Percentiles rank a stretch among this genome's conserved stretches.
Evolutionary conservation across 805 yeast species (phyloP).

Genomic region (Metschnikowia rubicola): DNA sequence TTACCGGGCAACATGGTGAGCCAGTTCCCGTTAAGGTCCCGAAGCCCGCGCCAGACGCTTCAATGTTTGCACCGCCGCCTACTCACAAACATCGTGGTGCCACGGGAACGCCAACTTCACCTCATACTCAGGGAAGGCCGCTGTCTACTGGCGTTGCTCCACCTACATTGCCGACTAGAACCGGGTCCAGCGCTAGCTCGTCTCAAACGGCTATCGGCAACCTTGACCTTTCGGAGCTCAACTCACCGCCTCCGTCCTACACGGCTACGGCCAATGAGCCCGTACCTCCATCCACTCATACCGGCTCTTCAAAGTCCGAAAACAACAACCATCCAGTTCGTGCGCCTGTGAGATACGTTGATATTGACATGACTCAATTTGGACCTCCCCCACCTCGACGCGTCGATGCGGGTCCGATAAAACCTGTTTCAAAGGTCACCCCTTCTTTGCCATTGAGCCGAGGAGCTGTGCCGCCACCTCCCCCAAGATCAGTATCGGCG

Average conservation of each 20-base stretch:
- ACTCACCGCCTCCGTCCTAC: constrained; percentile 5
- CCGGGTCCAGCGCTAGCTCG: constrained; percentile 1
- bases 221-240: neutral
- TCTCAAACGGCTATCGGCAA: neutral
- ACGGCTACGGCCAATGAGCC: neutral
- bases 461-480: constrained; percentile 6
- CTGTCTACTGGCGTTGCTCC: neutral
- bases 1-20: neutral
- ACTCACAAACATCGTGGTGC: constrained; percentile 23
- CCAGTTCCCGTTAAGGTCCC: neutral
- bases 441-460: neutral
- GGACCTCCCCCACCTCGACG: constrained; percentile 48
- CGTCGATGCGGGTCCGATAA: neutral
- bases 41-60: constrained; percentile 28
- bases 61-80: constrained; percentile 42
- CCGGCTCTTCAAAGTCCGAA: neutral
- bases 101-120: neutral
- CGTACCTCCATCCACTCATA: neutral
- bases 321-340: neutral
- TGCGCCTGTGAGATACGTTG: constrained; percentile 19
- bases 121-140: neutral
- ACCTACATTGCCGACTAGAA: constrained; percentile 5
- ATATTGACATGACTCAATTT: constrained; percentile 33
- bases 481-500: constrained; percentile 7
- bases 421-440: neutral